A percentile compares a stretch with the other conserved stretches of the same genome.
phyloP scores from a whole-genome alignment of 176 grass and related monocot genomes.

The Thalia dealbata region DNA sequence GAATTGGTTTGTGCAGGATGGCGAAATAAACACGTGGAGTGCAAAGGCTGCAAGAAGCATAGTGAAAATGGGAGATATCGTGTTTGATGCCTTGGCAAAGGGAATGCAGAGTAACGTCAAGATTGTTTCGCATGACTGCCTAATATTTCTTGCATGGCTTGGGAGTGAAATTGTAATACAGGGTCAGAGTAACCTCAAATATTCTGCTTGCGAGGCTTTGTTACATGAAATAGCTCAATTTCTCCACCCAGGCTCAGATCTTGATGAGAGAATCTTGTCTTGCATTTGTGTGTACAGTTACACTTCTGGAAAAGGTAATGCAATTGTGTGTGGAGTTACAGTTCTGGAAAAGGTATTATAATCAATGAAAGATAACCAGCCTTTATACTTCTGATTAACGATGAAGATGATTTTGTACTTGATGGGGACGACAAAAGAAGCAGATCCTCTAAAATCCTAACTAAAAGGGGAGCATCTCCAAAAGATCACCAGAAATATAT shows the following conservation, averaged over 20 bases:
- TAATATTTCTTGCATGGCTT: slow-evolving; percentile 67
- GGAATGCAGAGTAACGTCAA: slow-evolving; percentile 76
- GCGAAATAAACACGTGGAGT: slow-evolving; percentile 75
- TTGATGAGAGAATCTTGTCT: slow-evolving; percentile 75
- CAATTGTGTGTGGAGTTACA: slow-evolving; percentile 81
- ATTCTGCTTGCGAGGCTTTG: slow-evolving; percentile 58
- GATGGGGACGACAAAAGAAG: too few relatives aligned
- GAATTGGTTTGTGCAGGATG: slow-evolving; percentile 38
- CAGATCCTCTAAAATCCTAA: not conserved
- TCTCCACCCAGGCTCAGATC: slow-evolving; percentile 72
- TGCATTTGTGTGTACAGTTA: slow-evolving; percentile 89
- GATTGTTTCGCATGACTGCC: slow-evolving; percentile 56
- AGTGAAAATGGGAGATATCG: slow-evolving; percentile 36
- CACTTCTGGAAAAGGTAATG: slow-evolving; percentile 96
- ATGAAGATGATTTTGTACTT: too few relatives aligned
- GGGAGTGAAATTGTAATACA: slow-evolving; percentile 54
- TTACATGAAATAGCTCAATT: slow-evolving; percentile 49
- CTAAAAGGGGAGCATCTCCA: not conserved
- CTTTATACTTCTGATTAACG: not conserved
- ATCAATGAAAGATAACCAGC: not conserved
- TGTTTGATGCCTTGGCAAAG: slow-evolving; percentile 56
- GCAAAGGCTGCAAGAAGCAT: slow-evolving; percentile 39
- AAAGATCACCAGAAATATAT: not conserved
- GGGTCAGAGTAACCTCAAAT: slow-evolving; percentile 47
- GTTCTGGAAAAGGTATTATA: slow-evolving; percentile 85